Evolutionary conservation across 2,329 filamentous ascomycete species (phyloP), one percentile per base, ranked within the genome.

Genomic region (Allantophomopsis lycopodina): DNA sequence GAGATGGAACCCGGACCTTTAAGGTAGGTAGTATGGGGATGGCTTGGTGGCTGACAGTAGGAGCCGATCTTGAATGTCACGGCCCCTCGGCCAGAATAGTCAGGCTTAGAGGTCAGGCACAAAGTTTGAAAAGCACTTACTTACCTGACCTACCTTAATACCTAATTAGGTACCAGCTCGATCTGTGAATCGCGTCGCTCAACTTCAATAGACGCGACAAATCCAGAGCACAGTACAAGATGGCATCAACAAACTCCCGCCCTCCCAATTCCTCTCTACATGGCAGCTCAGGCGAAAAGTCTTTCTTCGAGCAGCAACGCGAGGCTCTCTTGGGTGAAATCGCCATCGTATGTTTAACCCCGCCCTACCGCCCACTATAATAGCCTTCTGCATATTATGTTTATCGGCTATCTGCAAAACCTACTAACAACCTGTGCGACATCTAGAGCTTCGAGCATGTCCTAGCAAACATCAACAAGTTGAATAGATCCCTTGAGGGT

Each of bases 381-480:
- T 5, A 16, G 15, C 13, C 33, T 21, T 12, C 5, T 15, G 14
- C 4, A 21, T 13, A 4, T 4, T 2, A n/a, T 23, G 12, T 37
- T n/a, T 31, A 6, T 28, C 15, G 8, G 15, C 11, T 34, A 5
- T 33, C 15, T 32, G 20, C 13, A 17, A 13, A 18, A 33, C 28
- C 30, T 15, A 37, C 32, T 35, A 35, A 41, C 35, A 12, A 10
- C 10, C 4, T 28, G 23, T 12, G 23, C 12, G 10, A 8, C 28
- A 14, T 7, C n/a, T 48, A 80, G 75, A 76, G 68, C 60, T 75
- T 98, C 56, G 91, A 96, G 54, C 79, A 91, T 53, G 87, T 94
- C 43, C 79, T 98, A 8, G 83, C 88, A 52, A 95, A 94, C 54
- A 86, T 96, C 60, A 98, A 96, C 63, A 88, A 88, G 52, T 65